Percentiles rank a stretch among this genome's conserved stretches.
Conservation (phyloP, 176 grass and related monocot genomes). For the Lolium perenne region DNA sequence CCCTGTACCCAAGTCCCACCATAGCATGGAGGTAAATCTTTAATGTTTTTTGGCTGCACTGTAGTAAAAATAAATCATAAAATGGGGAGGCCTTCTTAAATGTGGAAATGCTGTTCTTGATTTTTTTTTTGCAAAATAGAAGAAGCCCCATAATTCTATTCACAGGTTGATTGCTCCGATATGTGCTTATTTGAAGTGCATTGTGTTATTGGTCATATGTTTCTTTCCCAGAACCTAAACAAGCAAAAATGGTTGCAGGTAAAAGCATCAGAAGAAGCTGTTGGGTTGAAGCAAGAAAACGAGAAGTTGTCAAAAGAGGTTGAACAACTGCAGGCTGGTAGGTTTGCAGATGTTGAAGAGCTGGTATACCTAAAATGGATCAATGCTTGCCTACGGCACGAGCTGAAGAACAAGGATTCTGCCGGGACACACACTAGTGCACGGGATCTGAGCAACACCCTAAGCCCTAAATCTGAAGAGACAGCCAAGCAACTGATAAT, state of each 20-base stretch:
- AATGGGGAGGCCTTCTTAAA: constrained; percentile 26
- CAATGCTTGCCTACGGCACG: constrained; percentile 93
- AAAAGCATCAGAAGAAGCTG: constrained; percentile 64
- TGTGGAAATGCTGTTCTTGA: constrained; percentile 24
- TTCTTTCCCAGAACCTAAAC: constrained; percentile 36
- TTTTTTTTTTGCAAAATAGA: constrained; percentile 32
- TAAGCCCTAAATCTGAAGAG: constrained; percentile 81
- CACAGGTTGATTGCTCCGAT: constrained; percentile 22
- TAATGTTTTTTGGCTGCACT: constrained; percentile 41
- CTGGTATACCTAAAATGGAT: constrained; percentile 98
- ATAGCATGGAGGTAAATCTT: constrained; percentile 65
- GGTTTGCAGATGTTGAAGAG: constrained; percentile 90
- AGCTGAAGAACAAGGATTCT: constrained; percentile 73
- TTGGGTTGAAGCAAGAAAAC: constrained; percentile 70
- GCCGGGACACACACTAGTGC: constrained; percentile 64
- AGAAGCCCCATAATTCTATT: constrained; percentile 36
- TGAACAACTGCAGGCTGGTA: constrained; percentile 70
- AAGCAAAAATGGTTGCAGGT: constrained; percentile 58
- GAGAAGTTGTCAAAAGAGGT: constrained; percentile 70
- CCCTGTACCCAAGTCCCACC: constrained; percentile 53
- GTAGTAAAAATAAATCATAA: constrained; percentile 47
- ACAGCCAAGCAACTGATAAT: constrained; percentile 94
- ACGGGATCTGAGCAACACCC: constrained; percentile 76
- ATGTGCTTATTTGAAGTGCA: constrained; percentile 25
- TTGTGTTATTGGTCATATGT: constrained; percentile 30